Base-by-base conservation (phyloP, 1,284 basidiomycete species). In the Coniferiporia weirii region DNA sequence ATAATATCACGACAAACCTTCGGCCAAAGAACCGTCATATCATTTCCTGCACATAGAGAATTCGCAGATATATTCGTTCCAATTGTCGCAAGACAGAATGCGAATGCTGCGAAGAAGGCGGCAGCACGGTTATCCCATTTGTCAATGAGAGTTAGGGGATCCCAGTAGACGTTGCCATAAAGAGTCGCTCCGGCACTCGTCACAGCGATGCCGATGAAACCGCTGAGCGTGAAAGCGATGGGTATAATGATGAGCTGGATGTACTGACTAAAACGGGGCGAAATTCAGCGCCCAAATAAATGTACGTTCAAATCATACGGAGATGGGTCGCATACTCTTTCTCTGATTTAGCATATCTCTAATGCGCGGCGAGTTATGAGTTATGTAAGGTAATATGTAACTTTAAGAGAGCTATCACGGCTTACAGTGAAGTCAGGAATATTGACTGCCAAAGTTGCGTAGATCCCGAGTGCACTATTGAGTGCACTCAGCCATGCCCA, bases 21-120 rank as follows among this genome's bases (percentile, higher is more conserved):
- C 20, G 85, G 85, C 61, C 78, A 79, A 15, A 88, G 71, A 2
- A 82, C 86, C 15, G 82, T 85, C 76, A 91, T 82, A 70, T 92
- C 85, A 70, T 91, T 93, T 0, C 87, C 89, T 1, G 88, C 87
- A 20, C 84, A 87, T 60, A 92, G 74, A 45, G 83, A 86, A 71
- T 91, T 87, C 8, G 85, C 85, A 45, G 83, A 88, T 62, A 91
- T 85, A 68, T 91, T 91, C 54, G 86, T 85, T 22, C 87, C 88
- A 52, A 90, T 74, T 15, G 84, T 86, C 15, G 85, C 81, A 32
- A 91, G 70, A 8, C 80, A 75, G 71, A 89, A 91, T 22, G 79
- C 76, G 68, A 89, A 81, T 0, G 85, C 76, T 0, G 83, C 83
- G 67, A 93, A 89, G 76, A 93, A 93, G 44, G 86, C 83, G 0